phyloP scores from a whole-genome alignment of 768 basidiomycete species.

The Royoungia palumana region DNA sequence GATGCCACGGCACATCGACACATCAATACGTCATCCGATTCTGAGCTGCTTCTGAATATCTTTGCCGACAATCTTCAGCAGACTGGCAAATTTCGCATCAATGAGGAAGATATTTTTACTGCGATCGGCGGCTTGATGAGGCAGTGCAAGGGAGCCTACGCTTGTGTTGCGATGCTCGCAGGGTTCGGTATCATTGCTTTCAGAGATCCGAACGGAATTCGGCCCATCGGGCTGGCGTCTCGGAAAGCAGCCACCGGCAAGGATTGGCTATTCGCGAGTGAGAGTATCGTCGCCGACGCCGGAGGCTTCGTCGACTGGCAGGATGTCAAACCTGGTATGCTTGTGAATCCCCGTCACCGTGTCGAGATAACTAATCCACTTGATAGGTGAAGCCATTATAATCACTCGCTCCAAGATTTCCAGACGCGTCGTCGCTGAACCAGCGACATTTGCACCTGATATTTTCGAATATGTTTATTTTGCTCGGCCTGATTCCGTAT shows the following conservation, averaged over 20 bases:
- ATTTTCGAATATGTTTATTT: slow-evolving; percentile 99
- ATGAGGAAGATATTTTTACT: slow-evolving; percentile 98
- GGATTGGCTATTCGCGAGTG: slow-evolving; percentile 91
- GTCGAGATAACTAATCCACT: slow-evolving; percentile 1
- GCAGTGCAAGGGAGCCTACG: slow-evolving; percentile 90
- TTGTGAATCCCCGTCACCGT: neutral
- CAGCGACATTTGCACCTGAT: slow-evolving; percentile 86
- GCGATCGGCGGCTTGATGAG: slow-evolving; percentile 88
- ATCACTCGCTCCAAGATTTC: slow-evolving; percentile 80
- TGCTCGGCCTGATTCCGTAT: slow-evolving; percentile 94
- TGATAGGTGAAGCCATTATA: slow-evolving; percentile 88
- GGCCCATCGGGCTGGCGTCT: slow-evolving; percentile 84
- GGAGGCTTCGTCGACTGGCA: slow-evolving; percentile 90
- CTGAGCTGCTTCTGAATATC: slow-evolving; percentile 94
- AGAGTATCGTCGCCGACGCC: slow-evolving; percentile 96
- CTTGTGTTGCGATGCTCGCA: slow-evolving; percentile 97
- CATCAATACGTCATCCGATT: slow-evolving; percentile 98
- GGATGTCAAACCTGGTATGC: slow-evolving; percentile 83
- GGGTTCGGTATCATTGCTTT: slow-evolving; percentile 98
- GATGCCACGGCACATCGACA: slow-evolving; percentile 96
- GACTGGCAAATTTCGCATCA: slow-evolving; percentile 98
- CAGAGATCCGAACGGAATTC: slow-evolving; percentile 95
- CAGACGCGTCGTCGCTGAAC: slow-evolving; percentile 66
- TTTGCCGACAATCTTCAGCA: slow-evolving; percentile 97
- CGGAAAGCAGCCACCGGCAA: slow-evolving; percentile 55